These are phyloP conservation scores for Solanum virginianum DNA, from an alignment of 257 asterid species.

Conservation along the genomic window DNA sequence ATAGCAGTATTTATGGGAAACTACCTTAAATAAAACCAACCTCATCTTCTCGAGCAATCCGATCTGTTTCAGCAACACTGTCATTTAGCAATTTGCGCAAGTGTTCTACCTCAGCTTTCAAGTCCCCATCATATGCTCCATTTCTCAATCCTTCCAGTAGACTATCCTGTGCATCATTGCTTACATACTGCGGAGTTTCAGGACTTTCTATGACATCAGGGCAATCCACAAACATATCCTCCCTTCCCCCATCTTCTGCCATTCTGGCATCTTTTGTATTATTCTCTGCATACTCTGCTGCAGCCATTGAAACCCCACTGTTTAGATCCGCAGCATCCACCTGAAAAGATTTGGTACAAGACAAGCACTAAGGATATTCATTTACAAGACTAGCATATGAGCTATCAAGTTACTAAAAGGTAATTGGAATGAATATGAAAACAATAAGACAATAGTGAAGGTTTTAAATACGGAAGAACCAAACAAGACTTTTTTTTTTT, in stretches of 20 bases:
- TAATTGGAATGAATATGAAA: not conserved
- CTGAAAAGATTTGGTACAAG: slow-evolving; percentile 16
- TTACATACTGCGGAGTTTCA: slow-evolving; percentile 42
- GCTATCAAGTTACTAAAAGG: not conserved
- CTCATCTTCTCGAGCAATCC: slow-evolving; percentile 39
- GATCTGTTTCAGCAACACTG: slow-evolving; percentile 42
- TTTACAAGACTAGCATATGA: not conserved
- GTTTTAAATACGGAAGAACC: not conserved
- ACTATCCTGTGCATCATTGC: slow-evolving; percentile 21
- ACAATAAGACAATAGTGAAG: not conserved
- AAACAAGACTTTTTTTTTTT: not conserved
- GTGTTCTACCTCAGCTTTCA: slow-evolving; percentile 48
- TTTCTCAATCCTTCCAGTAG: slow-evolving; percentile 33
- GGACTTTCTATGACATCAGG: slow-evolving; percentile 81
- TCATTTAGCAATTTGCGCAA: slow-evolving; percentile 46
- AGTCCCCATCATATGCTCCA: slow-evolving; percentile 26
- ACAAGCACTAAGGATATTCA: slow-evolving; percentile 1
- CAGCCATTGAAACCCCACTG: slow-evolving; percentile 6
- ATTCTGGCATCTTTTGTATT: slow-evolving; percentile 23
- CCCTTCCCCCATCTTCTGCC: slow-evolving; percentile 58
- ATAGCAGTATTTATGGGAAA: not conserved
- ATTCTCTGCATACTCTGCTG: slow-evolving; percentile 15
- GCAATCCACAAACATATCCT: slow-evolving; percentile 92
- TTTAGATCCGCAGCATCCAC: slow-evolving; percentile 11
- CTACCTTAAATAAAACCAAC: slow-evolving; percentile 14